These are phyloP conservation scores for Magnolia officinalis DNA, from an alignment of 164 flowering plant genomes.

Conservation along the genomic window DNA sequence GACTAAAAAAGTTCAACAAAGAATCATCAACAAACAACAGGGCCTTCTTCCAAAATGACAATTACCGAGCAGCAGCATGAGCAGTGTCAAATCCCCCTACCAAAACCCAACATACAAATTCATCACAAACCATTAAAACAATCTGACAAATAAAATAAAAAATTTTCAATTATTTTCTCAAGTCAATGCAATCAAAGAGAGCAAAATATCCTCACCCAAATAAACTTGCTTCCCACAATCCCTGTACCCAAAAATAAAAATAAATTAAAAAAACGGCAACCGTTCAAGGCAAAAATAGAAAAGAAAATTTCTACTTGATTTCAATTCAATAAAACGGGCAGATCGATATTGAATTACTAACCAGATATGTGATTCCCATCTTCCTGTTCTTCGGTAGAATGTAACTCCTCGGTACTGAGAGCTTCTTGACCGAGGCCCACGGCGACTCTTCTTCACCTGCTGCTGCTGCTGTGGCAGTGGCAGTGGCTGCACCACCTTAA, in stretches of 20 bases:
- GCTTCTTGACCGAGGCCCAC: conserved; percentile 96
- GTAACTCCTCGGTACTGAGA: conserved; percentile 94
- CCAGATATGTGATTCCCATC: conserved; percentile 99
- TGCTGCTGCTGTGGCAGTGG: conserved; percentile 27
- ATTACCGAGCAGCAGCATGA: conserved; percentile 80
- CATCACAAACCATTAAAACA: neutral
- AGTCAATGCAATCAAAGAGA: neutral
- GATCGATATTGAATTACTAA: neutral
- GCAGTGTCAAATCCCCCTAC: conserved; percentile 88
- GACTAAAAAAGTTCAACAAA: neutral
- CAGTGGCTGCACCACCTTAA: conserved; percentile 2
- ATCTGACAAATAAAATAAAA: neutral
- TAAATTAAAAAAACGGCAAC: neutral
- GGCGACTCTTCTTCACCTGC: conserved; percentile 69
- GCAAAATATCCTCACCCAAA: conserved; percentile 42
- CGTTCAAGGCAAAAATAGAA: neutral
- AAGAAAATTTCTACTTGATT: neutral
- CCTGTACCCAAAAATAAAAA: conserved; percentile 32
- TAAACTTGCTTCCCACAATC: conserved; percentile 88
- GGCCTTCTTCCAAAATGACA: neutral
- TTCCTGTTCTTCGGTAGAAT: conserved; percentile 83
- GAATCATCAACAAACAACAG: neutral
- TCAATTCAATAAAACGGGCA: neutral
- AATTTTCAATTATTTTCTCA: neutral
- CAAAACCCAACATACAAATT: conserved; percentile 12